These are phyloP conservation scores for Botryotinia narcissicola DNA, from an alignment of 2,329 filamentous ascomycete genomes.

Conservation along the genomic window DNA sequence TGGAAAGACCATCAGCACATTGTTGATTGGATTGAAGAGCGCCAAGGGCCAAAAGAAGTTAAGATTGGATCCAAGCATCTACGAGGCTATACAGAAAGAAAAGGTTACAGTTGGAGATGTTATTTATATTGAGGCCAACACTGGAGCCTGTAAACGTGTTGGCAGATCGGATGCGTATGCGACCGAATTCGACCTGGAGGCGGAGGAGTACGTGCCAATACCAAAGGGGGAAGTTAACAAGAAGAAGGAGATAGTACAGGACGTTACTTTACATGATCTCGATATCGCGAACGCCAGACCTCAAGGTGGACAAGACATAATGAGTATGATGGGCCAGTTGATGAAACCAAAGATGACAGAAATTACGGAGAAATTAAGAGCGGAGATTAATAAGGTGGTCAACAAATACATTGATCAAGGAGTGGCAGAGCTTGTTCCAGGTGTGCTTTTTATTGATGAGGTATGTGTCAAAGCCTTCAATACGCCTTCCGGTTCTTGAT, in stretches of 20 bases:
- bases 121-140: slow-evolving; percentile 99
- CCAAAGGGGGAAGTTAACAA: slow-evolving; percentile 99
- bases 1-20: slow-evolving; percentile 93
- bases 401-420: slow-evolving; percentile 99
- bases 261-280: slow-evolving; percentile 94
- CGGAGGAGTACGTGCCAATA: slow-evolving; percentile 97
- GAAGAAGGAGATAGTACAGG: slow-evolving; percentile 99
- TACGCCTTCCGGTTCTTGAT: slow-evolving; percentile 3
- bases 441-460: slow-evolving; percentile 98
- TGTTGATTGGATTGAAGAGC: slow-evolving; percentile 92
- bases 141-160: slow-evolving; percentile 94
- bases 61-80: slow-evolving; percentile 93
- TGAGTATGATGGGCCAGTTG: slow-evolving; percentile 99
- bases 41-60: slow-evolving; percentile 98
- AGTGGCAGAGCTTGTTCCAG: slow-evolving; percentile 95
- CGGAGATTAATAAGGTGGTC: slow-evolving; percentile 98
- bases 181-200: slow-evolving; percentile 97
- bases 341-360: slow-evolving; percentile 99
- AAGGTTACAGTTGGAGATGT: slow-evolving; percentile 94
- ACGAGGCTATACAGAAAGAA: slow-evolving; percentile 99
- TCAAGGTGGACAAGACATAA: slow-evolving; percentile 97
- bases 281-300: slow-evolving; percentile 94
- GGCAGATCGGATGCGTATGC: slow-evolving; percentile 95
- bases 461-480: slow-evolving; percentile 48
- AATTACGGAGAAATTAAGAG: slow-evolving; percentile 93